Base-by-base conservation (phyloP, 352 stramenopile genomes). In the Globisporangium uncinulatum region DNA sequence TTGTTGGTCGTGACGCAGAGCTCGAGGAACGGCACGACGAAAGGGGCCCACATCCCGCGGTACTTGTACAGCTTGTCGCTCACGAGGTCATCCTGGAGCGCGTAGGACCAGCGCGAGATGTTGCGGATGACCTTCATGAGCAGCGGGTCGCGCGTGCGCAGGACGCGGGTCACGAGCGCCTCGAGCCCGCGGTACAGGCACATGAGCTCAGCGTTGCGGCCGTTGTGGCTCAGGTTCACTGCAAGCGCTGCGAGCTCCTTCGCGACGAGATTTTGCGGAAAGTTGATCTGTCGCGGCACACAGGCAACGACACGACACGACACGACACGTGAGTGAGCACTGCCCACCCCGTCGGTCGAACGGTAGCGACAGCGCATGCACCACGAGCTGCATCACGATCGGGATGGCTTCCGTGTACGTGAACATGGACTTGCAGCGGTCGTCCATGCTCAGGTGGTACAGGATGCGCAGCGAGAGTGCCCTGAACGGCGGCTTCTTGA, bases 391-490 rank as follows among this genome's bases (percentile, higher is more conserved):
- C 79, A 98, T 95, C 31, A 98, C 78, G 61, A 97, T 95, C 29
- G 86, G 87, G 13, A 98, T 92, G 17, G 94, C 82, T 42, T 98
- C 92, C 7, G 92, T 97, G 66, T 97, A 96, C 7, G 89, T 92
- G 62, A 98, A 97, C 81, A 98, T 96, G 32, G 87, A 87, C 73
- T 97, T 97, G 82, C 92, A 97, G 44, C 85, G 78, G 62, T 98
- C 94, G 62, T 97, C 90, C 59, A 97, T 96, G 66, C 88, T 97
- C 42, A 99, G 70, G 56, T 98, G 91, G 70, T 99, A 98, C 15
- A 98, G 70, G 60, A 98, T 86, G 41, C 89, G 76, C 49, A 98
- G 69, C 24, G 85, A 89, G 29, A 94, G 73, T 4, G 73, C 87
- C 53, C 91, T 79, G 61, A 97, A 97, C 0, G 82, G 85, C 19